phyloP scores from a whole-genome alignment of 2,329 filamentous ascomycete species.

The Alternaria sp. region DNA sequence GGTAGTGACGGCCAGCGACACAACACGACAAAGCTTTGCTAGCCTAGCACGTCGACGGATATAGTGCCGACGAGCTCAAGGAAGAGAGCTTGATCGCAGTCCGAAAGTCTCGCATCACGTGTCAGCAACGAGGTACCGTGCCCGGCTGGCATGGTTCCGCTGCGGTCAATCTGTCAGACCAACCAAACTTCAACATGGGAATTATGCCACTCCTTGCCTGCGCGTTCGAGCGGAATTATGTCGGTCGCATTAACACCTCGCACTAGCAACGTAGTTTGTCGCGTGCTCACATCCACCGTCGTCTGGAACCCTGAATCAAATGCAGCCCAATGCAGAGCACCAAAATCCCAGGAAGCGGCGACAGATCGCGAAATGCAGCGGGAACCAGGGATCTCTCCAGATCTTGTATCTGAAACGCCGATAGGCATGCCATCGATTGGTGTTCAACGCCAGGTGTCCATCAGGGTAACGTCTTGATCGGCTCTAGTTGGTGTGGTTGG shows the following conservation, averaged over 20 bases:
- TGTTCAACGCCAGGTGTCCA: slow-evolving; percentile 21
- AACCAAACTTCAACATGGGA: background rate
- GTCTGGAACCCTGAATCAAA: background rate
- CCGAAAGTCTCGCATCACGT: background rate
- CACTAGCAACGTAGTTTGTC: background rate
- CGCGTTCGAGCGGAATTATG: background rate
- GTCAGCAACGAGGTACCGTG: background rate
- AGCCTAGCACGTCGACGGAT: background rate
- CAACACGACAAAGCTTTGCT: slow-evolving; percentile 4
- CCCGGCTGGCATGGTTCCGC: background rate
- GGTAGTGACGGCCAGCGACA: background rate
- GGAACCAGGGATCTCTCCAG: slow-evolving; percentile 21
- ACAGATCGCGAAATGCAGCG: slow-evolving; percentile 20
- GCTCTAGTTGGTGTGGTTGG: slow-evolving; percentile 18
- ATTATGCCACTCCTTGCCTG: background rate
- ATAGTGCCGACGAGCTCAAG: background rate
- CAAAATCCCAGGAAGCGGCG: slow-evolving; percentile 8
- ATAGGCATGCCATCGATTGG: slow-evolving; percentile 19
- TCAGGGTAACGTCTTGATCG: slow-evolving; percentile 29
- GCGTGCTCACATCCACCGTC: slow-evolving; percentile 2
- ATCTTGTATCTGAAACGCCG: slow-evolving; percentile 25
- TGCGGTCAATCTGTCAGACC: background rate
- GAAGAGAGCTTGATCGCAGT: background rate
- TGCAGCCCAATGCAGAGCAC: background rate
- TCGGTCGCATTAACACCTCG: background rate